Evolutionary conservation across 352 stramenopile genomes (phyloP), one percentile per base, ranked within the genome.

Genomic region (Phytophthora crassamura): DNA sequence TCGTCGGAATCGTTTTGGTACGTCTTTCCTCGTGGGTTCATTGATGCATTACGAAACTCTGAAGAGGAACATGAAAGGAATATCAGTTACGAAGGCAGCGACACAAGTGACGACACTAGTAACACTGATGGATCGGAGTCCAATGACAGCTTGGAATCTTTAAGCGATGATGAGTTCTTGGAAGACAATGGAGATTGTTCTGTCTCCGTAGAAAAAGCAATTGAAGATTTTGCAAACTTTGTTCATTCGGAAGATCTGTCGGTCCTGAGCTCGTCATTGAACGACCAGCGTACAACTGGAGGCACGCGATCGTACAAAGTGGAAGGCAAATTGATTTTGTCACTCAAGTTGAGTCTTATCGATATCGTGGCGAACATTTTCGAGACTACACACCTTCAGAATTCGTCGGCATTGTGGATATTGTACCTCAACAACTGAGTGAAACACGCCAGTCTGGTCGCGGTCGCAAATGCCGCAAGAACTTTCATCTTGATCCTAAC

Each of bases 1-100:
- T n/a, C n/a, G 25, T 54, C 33, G 5, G 30, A 54, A 32, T 28
- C n/a, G 7, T 54, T 41, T 42, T 54, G 47, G 33, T 54, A 54
- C 42, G 11, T 43, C 4, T 54, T 42, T 10, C 47, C 47, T 7
- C 12, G 5, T 46, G 5, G 16, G 32, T 47, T 8, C 16, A 8
- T 3, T 33, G 16, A 47, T 33, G 7, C 40, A 14, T 5, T 28
- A 5, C n/a, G 12, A n/a, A 9, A 32, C 18, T 16, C n/a, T 25
- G 15, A 22, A 25, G 5, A 25, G 25, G 25, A 9, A 6, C 39
- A 28, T 45, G 15, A 45, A 45, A 25, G 7, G 39, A 45, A 28
- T 45, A 5, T 16, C 7, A 14, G 11, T 9, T 5, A 45, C 38
- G 38, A 43, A 22, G 38, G n/a, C n/a, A n/a, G n/a, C n/a, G n/a